These are phyloP conservation scores for Corymbia maculata DNA, from an alignment of 345 rosid genomes.

Conservation along the genomic window DNA sequence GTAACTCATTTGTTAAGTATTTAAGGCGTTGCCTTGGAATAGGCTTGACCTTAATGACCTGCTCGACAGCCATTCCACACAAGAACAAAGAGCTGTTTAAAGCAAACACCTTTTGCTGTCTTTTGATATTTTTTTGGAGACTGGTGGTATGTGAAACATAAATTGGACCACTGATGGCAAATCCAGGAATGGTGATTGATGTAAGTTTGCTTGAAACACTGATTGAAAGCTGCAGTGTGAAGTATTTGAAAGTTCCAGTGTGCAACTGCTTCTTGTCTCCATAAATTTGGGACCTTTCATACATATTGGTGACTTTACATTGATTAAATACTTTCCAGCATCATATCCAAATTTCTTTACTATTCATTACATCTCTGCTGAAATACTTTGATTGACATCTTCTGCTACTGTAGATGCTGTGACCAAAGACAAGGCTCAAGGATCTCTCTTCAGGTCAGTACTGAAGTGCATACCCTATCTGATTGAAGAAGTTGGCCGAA, in stretches of 20 bases:
- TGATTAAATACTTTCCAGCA: not conserved
- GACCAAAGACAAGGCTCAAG: conserved; percentile 96
- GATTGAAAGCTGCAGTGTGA: not conserved
- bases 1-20: not conserved
- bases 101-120: not conserved
- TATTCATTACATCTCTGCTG: conserved; percentile 1
- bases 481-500: conserved; percentile 97
- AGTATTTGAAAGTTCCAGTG: not conserved
- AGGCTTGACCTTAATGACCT: not conserved
- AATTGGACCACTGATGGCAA: not conserved
- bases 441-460: conserved; percentile 84
- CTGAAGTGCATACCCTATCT: conserved; percentile 94
- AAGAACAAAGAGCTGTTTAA: not conserved
- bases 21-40: not conserved
- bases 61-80: not conserved
- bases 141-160: not conserved
- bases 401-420: conserved; percentile 64
- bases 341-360: not conserved
- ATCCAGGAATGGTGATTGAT: not conserved
- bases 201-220: not conserved
- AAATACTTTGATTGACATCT: not conserved
- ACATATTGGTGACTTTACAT: not conserved
- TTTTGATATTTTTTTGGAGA: not conserved
- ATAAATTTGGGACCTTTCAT: not conserved
- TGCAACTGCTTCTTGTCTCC: not conserved